Conservation (phyloP, 2,329 filamentous ascomycete genomes). For the Penicillium fuscoglaucum region DNA sequence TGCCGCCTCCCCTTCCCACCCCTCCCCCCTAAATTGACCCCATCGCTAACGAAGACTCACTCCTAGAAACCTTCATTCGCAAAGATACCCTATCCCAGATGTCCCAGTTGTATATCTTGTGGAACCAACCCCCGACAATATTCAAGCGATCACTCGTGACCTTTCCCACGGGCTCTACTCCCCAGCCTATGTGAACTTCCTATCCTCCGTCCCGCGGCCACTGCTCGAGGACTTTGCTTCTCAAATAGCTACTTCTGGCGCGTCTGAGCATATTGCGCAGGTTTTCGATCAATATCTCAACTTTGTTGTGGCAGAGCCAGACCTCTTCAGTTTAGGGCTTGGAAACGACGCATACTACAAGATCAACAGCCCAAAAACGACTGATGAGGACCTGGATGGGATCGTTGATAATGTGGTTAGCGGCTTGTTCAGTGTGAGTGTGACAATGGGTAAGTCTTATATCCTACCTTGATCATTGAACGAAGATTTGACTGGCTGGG, state of each 20-base stretch:
- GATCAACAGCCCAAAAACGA: slow-evolving; percentile 89
- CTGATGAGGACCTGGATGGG: slow-evolving; percentile 83
- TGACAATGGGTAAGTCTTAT: slow-evolving; percentile 78
- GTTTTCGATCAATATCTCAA: slow-evolving; percentile 97
- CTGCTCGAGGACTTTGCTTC: slow-evolving; percentile 92
- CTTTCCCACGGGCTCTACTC: slow-evolving; percentile 85
- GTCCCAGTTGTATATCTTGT: slow-evolving; percentile 96
- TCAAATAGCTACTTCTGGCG: slow-evolving; percentile 79
- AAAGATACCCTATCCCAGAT: slow-evolving; percentile 88
- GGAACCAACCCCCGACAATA: slow-evolving; percentile 79
- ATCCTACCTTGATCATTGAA: background rate
- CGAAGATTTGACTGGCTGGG: slow-evolving; percentile 19
- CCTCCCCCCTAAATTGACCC: background rate
- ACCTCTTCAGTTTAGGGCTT: slow-evolving; percentile 92
- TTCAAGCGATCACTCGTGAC: slow-evolving; percentile 80
- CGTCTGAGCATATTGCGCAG: slow-evolving; percentile 85
- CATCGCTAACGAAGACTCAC: slow-evolving; percentile 19
- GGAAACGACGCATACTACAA: slow-evolving; percentile 93
- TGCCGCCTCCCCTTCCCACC: slow-evolving; percentile 19
- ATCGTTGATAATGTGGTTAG: slow-evolving; percentile 90
- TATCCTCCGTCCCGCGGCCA: slow-evolving; percentile 86
- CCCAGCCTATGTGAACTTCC: slow-evolving; percentile 94
- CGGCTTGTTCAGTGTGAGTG: slow-evolving; percentile 94
- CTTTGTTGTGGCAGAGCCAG: slow-evolving; percentile 93
- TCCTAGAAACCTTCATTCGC: slow-evolving; percentile 72